phyloP scores from a whole-genome alignment of 2,329 filamentous ascomycete species.

The Meredithiella fracta region DNA sequence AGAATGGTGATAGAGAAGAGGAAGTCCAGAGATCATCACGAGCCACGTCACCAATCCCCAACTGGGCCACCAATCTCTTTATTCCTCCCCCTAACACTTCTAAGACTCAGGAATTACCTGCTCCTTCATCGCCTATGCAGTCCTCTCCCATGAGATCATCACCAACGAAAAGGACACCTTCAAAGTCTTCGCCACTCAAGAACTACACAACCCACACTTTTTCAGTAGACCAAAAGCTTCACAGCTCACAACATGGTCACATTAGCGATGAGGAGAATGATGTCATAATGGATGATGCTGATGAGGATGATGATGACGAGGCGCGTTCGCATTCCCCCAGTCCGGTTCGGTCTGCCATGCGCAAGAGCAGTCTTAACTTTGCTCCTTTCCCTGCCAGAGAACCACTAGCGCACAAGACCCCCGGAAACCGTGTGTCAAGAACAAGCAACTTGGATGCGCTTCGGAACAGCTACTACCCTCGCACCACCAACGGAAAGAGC shows the following conservation, averaged over 20 bases:
- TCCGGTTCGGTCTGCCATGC: constrained; percentile 57
- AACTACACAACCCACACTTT: not conserved
- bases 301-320: constrained; percentile 29
- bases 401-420: constrained; percentile 71
- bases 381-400: constrained; percentile 83
- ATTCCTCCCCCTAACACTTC: constrained; percentile 8
- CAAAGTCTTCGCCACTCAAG: not conserved
- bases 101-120: not conserved
- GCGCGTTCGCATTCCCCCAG: constrained; percentile 57
- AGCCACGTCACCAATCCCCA: constrained; percentile 7
- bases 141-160: constrained; percentile 5
- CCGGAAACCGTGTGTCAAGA: constrained; percentile 54
- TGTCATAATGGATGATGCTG: constrained; percentile 10
- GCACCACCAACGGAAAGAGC: constrained; percentile 58
- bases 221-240: not conserved
- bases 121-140: not conserved
- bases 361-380: constrained; percentile 92
- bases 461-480: constrained; percentile 58
- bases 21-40: constrained; percentile 3
- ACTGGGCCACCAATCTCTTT: constrained; percentile 1
- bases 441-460: constrained; percentile 62
- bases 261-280: constrained; percentile 10
- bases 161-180: not conserved
- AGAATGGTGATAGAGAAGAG: not conserved
- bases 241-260: not conserved